phyloP scores from a whole-genome alignment of 1,139 yeast species.

The Yamadazyma triangularis region DNA sequence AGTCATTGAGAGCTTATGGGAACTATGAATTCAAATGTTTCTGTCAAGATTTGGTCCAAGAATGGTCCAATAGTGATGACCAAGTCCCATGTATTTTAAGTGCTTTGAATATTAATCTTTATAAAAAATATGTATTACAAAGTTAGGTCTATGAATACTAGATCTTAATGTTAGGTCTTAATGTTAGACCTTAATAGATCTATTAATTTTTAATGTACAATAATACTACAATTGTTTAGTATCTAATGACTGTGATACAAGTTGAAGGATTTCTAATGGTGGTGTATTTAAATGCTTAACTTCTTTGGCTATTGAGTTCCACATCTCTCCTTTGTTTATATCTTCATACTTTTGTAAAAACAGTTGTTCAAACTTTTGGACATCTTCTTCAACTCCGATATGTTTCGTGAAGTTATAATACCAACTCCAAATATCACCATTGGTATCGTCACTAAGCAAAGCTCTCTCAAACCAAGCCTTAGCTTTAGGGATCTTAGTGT shows the following conservation, averaged over 20 bases:
- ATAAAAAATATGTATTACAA: slow-evolving; percentile 29
- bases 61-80: slow-evolving; percentile 66
- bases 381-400: slow-evolving; percentile 21
- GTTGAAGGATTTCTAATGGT: slow-evolving; percentile 31
- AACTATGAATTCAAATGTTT: slow-evolving; percentile 40
- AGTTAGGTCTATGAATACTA: slow-evolving; percentile 1
- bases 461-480: slow-evolving; percentile 76
- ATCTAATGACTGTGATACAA: slow-evolving; percentile 15
- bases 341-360: slow-evolving; percentile 32
- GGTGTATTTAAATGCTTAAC: slow-evolving; percentile 35
- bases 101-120: slow-evolving; percentile 65
- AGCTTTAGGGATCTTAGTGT: slow-evolving; percentile 63
- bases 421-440: slow-evolving; percentile 84
- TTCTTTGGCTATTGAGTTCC: slow-evolving; percentile 48
- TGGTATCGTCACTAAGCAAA: slow-evolving; percentile 40
- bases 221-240: slow-evolving; percentile 3
- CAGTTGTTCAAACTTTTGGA: slow-evolving; percentile 13
- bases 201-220: too few relatives aligned
- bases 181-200: too few relatives aligned
- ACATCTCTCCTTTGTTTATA: slow-evolving; percentile 56
- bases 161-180: too few relatives aligned
- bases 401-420: slow-evolving; percentile 36
- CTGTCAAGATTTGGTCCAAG: slow-evolving; percentile 55
- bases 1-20: slow-evolving; percentile 39
- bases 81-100: slow-evolving; percentile 80